Percentiles rank a stretch among this genome's conserved stretches.
Evolutionary conservation across 768 basidiomycete species (phyloP).

Genomic region (Cystobasidium ongulense): DNA sequence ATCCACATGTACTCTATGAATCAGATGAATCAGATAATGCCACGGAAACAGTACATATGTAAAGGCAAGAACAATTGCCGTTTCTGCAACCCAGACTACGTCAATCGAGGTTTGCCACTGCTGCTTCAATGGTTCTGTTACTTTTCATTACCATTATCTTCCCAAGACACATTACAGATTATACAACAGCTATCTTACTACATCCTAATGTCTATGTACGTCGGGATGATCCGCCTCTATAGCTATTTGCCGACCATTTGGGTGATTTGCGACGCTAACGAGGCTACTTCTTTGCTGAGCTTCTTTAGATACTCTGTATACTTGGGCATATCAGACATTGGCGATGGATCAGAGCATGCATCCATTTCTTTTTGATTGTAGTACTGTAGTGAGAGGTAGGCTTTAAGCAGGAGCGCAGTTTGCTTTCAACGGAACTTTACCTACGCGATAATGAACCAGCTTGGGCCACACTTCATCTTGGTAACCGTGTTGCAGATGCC

Average conservation of each 20-base stretch:
- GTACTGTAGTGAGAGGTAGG: neutral
- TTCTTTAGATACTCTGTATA: conserved; percentile 2
- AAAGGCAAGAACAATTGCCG: too few relatives aligned
- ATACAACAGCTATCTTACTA: too few relatives aligned
- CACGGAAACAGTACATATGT: too few relatives aligned
- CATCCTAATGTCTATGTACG: neutral
- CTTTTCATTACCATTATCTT: too few relatives aligned
- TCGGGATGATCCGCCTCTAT: too few relatives aligned
- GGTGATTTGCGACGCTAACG: neutral
- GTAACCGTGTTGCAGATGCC: conserved; percentile 5
- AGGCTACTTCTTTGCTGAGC: neutral
- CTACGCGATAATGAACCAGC: conserved; percentile 12
- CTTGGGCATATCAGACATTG: conserved; percentile 8
- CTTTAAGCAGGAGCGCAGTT: neutral
- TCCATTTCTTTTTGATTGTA: neutral
- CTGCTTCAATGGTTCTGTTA: too few relatives aligned
- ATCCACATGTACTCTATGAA: too few relatives aligned
- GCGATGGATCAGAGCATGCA: conserved; percentile 13
- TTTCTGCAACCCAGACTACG: too few relatives aligned
- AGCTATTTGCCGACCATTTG: too few relatives aligned
- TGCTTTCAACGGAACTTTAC: neutral
- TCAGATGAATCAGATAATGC: too few relatives aligned
- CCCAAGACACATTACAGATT: too few relatives aligned
- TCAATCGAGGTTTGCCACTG: too few relatives aligned
- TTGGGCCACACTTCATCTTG: conserved; percentile 17